These are phyloP conservation scores for Cinchona pubescens DNA, from an alignment of 257 asterid genomes.

Conservation along the genomic window DNA sequence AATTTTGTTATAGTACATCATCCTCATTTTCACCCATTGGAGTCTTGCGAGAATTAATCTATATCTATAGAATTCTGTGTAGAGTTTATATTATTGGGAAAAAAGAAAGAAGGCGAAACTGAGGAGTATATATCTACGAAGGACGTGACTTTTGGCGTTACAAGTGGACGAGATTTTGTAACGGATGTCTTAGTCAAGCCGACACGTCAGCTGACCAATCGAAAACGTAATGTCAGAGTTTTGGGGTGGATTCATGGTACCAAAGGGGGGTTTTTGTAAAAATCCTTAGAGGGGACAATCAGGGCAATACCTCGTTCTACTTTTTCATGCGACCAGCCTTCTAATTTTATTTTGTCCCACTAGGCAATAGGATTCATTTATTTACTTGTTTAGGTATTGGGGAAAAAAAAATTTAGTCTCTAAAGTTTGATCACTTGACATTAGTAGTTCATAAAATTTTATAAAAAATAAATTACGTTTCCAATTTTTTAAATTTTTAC, in stretches of 20 bases:
- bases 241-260: constrained; percentile 58
- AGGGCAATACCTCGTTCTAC: background rate
- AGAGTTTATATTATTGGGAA: background rate
- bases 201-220: constrained; percentile 33
- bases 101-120: background rate
- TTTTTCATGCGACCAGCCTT: background rate
- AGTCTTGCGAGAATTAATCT: background rate
- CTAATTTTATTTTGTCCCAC: background rate
- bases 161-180: background rate
- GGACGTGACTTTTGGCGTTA: constrained; percentile 1
- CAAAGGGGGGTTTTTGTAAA: constrained; percentile 17
- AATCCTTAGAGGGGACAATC: background rate
- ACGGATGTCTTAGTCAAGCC: constrained; percentile 19
- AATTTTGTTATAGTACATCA: constrained; percentile 18
- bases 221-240: constrained; percentile 34
- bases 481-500: too few species aligned
- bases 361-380: background rate
- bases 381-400: background rate
- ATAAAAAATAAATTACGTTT: too few species aligned
- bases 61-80: background rate
- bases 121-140: background rate
- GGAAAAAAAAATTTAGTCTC: too few species aligned
- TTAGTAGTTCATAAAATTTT: too few species aligned
- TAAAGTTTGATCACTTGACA: too few species aligned
- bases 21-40: constrained; percentile 26